Evolutionary conservation across 2,329 filamentous ascomycete genomes (phyloP), one percentile per base, ranked within the genome.

Genomic region (Cryoendolithus antarcticus): DNA sequence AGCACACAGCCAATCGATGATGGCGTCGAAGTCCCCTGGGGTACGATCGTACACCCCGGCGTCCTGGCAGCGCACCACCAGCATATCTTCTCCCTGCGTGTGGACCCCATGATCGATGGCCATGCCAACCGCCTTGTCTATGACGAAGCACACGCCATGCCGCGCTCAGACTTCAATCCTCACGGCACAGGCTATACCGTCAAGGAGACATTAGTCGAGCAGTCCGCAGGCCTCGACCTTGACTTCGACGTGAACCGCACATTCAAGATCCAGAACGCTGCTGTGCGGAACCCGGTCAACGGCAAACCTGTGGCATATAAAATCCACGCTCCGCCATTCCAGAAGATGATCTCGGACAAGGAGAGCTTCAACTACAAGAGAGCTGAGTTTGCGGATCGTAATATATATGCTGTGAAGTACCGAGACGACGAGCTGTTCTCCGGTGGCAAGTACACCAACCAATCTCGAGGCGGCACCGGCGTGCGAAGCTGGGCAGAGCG

Each of bases 21-120:
- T 5, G 36, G 32, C 64, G 65, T 67, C 19, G 55, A 69, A 3
- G 67, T 64, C 10, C 40, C 45, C 8, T 52, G 65, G 2, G 67
- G 69, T 37, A 82, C 74, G 39, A 70, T 80, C 2, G 77, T 83
- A 2, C 66, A 68, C 0, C 71, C 74, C 0, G 79, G 79, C 0
- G 72, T 78, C 0, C 60, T 83, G 2, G 80, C 79, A 0, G 75
- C 76, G 44, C 77, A 81, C 55, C 79, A 84, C 47, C 80, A 84
- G 54, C 80, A 84, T 58, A 67, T 83, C 32, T 82, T 84, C 53
- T 70, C 66, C 15, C 59, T 76, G 32, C 69, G 79, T 1, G 72
- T 83, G 35, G 78, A 84, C 48, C 77, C 78, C 0, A 72, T 72
- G 6, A 67, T 81, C 30, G 76, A 80, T 46, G 61, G 67, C 13